Conservation (phyloP, 495 filamentous ascomycete species). For the Penicillium tannophilum region DNA sequence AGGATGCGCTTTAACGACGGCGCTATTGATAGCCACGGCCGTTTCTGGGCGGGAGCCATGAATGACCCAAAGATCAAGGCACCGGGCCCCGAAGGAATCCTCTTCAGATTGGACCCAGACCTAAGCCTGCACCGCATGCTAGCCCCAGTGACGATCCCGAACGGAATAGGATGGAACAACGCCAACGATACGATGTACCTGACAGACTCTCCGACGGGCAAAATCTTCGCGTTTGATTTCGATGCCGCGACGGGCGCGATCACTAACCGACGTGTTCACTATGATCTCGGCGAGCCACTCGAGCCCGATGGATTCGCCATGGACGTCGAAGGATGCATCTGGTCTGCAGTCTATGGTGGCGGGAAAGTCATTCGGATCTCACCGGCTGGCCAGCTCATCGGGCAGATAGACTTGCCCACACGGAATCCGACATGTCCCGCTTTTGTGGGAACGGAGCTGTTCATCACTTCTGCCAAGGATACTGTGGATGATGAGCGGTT, state of each 20-base stretch:
- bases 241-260: constrained; percentile 61
- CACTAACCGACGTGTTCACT: constrained; percentile 62
- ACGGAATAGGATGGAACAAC: constrained; percentile 74
- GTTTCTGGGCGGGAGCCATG: constrained; percentile 91
- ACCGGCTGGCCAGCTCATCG: constrained; percentile 63
- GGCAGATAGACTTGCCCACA: constrained; percentile 67
- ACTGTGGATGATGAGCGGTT: constrained; percentile 51
- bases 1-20: constrained; percentile 78
- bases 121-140: constrained; percentile 60
- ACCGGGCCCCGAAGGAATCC: constrained; percentile 48
- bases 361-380: constrained; percentile 67
- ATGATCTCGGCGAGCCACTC: constrained; percentile 44
- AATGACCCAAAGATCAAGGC: constrained; percentile 61
- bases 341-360: constrained; percentile 78
- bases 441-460: constrained; percentile 74
- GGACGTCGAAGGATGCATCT: constrained; percentile 71
- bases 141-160: constrained; percentile 75
- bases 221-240: constrained; percentile 77
- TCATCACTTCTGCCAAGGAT: constrained; percentile 72
- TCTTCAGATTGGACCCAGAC: constrained; percentile 68
- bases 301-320: constrained; percentile 77
- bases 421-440: constrained; percentile 69
- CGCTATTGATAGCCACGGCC: constrained; percentile 74
- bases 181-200: constrained; percentile 81
- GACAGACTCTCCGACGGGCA: constrained; percentile 72